Conservation (phyloP, 108 stramenopile genomes). For the Nitzschia sp. region DNA sequence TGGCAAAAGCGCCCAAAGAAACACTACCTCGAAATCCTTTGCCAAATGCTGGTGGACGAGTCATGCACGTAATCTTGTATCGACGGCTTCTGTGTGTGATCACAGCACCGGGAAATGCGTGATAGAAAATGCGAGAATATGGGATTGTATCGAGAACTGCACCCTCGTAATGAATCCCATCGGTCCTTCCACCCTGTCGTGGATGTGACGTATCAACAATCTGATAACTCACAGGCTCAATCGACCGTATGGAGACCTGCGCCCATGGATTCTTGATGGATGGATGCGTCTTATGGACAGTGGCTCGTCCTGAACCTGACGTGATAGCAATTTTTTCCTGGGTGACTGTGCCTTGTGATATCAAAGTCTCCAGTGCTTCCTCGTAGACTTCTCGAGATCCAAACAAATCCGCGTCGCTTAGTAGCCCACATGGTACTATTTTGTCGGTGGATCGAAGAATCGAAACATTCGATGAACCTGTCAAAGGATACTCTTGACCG, state of each 20-base stretch:
- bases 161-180: conserved; percentile 55
- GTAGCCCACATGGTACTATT: conserved; percentile 2
- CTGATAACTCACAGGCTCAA: conserved; percentile 75
- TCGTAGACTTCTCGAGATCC: conserved; percentile 52
- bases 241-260: conserved; percentile 73
- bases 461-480: conserved; percentile 30
- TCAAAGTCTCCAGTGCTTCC: conserved; percentile 45
- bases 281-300: conserved; percentile 57
- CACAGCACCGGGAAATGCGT: conserved; percentile 86
- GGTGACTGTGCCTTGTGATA: conserved; percentile 23
- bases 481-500: conserved; percentile 84
- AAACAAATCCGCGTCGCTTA: conserved; percentile 59
- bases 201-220: conserved; percentile 82
- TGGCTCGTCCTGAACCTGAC: conserved; percentile 23
- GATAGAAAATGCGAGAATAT: conserved; percentile 82
- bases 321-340: conserved; percentile 25
- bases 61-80: conserved; percentile 80
- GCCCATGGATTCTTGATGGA: conserved; percentile 68
- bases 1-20: conserved; percentile 69
- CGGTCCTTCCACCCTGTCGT: conserved; percentile 60
- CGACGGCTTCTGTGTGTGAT: conserved; percentile 76
- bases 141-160: conserved; percentile 81
- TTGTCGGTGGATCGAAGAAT: conserved; percentile 16
- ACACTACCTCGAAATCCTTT: conserved; percentile 36
- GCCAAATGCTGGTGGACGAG: conserved; percentile 67